These are phyloP conservation scores for Aspergillus haitiensis DNA, from an alignment of 495 filamentous ascomycete genomes.

Conservation along the genomic window DNA sequence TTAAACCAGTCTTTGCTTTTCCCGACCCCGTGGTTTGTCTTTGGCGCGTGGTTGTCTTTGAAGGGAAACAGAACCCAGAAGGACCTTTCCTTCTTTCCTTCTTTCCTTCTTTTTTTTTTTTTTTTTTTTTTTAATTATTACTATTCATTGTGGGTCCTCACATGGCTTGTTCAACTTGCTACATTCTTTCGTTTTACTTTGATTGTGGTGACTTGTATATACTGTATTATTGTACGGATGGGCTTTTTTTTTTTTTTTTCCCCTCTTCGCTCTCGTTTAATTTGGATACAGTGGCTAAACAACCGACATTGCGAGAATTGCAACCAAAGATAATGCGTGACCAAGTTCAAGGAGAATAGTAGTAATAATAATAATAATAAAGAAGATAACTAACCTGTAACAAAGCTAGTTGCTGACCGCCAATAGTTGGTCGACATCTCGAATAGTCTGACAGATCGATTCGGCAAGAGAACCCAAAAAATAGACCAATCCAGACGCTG, in stretches of 20 bases:
- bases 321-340: background rate
- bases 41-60: background rate
- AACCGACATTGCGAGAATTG: background rate
- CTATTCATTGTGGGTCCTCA: slow-evolving; percentile 1
- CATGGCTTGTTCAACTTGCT: slow-evolving; percentile 19
- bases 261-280: slow-evolving; percentile 2
- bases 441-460: slow-evolving; percentile 12
- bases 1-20: background rate
- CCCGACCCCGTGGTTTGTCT: background rate
- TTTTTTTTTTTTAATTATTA: slow-evolving; percentile 8
- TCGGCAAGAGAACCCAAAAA: background rate
- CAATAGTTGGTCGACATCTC: slow-evolving; percentile 7
- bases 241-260: slow-evolving; percentile 12
- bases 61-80: background rate
- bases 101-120: slow-evolving; percentile 8
- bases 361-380: slow-evolving; percentile 18
- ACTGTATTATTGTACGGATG: slow-evolving; percentile 18
- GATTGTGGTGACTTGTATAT: slow-evolving; percentile 19
- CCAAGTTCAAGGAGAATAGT: background rate
- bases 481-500: slow-evolving; percentile 4
- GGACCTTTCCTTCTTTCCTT: background rate
- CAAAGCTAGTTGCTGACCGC: background rate
- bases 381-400: slow-evolving; percentile 10
- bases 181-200: slow-evolving; percentile 17
- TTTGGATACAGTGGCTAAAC: slow-evolving; percentile 6